phyloP scores from a whole-genome alignment of 2,329 filamentous ascomycete species.

The Mycosphaerella arachidis region DNA sequence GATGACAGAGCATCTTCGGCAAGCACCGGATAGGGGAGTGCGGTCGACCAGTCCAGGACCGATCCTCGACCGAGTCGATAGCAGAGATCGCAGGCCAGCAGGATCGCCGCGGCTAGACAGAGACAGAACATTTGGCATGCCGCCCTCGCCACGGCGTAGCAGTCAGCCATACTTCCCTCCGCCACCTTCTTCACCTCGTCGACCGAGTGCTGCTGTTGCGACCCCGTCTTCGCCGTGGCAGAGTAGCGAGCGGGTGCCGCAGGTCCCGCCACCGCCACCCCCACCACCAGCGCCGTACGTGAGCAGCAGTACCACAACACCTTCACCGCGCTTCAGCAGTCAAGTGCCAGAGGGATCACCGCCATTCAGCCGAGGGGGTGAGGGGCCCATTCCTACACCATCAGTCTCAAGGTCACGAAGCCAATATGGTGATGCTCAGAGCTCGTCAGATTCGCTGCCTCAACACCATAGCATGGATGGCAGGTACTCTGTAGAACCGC shows the following conservation, averaged over 20 bases:
- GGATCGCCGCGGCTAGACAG: not conserved
- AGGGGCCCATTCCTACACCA: not conserved
- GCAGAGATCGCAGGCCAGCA: not conserved
- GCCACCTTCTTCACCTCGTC: not conserved
- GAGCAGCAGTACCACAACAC: not conserved
- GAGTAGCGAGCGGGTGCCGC: not conserved
- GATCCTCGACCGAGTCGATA: slow-evolving; percentile 3
- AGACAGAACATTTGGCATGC: not conserved
- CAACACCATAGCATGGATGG: not conserved
- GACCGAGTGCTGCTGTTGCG: not conserved
- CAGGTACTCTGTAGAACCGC: not conserved
- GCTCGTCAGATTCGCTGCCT: not conserved
- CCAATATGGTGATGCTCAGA: not conserved
- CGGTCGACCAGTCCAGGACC: slow-evolving; percentile 7
- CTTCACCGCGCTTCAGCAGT: not conserved
- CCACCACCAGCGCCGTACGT: not conserved
- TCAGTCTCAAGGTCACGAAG: not conserved
- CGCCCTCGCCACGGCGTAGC: not conserved
- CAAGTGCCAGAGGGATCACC: not conserved
- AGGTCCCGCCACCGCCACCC: not conserved
- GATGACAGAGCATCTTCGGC: slow-evolving; percentile 3
- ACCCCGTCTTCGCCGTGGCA: not conserved
- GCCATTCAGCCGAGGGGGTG: not conserved
- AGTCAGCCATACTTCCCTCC: not conserved
- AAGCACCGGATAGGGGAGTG: not conserved